Base-by-base conservation (phyloP, 768 basidiomycete genomes). In the Pilatotrama ljubarskyi region DNA sequence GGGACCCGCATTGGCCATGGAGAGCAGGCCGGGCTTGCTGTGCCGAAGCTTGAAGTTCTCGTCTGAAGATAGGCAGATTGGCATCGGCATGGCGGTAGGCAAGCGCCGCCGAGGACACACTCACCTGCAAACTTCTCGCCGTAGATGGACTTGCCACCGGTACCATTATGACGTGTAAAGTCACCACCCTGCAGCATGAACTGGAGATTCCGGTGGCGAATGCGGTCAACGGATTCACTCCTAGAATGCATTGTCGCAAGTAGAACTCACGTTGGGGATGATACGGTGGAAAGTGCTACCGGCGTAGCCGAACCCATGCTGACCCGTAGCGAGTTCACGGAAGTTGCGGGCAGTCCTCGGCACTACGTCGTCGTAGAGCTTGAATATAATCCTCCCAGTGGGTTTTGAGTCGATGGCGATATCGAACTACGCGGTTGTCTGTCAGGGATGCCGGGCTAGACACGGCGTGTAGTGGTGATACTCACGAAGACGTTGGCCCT, bases 161-260 rank as follows among this genome's bases (percentile, higher is more conserved):
- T 92, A 14, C 90, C 90, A 62, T 92, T 83, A 63, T 82, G 78
- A 10, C 75, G 62, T 35, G 90, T 91, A 74, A 93, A 93, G 75
- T 95, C 93, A 24, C 93, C 93, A 24, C 91, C 93, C 72, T 93
- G 92, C 46, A 90, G 73, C 91, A 93, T 93, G 76, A 90, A 91
- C 82, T 76, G 60, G 15, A 8, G 5, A 10, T 32, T 32, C 29
- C 5, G 29, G 29, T 4, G 10, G 29, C 5, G 10, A 10, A 5
- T 32, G 29, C n/a, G n/a, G n/a, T 32, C 10, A 32, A 11, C 35
- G n/a, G 35, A n/a, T 32, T 35, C 5, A 1, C 36, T 7, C 25
- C 18, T 22, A 36, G 8, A 46, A 5, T 26, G 32, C 43, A 29
- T 14, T 4, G 32, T 15, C 3, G 11, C 18, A 11, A 25, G 10